Percentiles rank a stretch among this genome's conserved stretches.
Evolutionary conservation across 352 stramenopile species (phyloP).

Genomic region (Pythium guiyangense): DNA sequence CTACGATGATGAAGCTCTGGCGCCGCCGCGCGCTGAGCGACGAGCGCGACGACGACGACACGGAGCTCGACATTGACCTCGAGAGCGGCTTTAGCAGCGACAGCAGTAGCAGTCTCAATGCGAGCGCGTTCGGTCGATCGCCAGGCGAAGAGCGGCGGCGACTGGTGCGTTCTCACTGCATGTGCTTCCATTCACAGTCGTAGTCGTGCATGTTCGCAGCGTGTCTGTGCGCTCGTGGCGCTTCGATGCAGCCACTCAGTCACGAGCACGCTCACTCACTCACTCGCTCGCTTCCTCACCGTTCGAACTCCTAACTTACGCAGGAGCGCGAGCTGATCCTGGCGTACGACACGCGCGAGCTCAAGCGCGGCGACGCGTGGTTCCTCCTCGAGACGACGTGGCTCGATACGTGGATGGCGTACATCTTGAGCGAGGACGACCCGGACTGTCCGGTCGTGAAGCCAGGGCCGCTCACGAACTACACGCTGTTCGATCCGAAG

Average conservation of each 20-base stretch:
- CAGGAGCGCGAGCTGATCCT: constrained; percentile 68
- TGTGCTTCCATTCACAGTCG: no score
- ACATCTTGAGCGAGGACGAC: constrained; percentile 65
- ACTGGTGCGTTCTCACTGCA: constrained; percentile 12
- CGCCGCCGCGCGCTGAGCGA: not conserved
- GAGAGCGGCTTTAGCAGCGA: constrained; percentile 12
- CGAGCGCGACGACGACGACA: constrained; percentile 9
- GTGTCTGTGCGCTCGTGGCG: not conserved
- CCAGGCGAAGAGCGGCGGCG: constrained; percentile 21
- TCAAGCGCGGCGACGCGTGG: constrained; percentile 69
- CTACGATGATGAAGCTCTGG: constrained; percentile 17
- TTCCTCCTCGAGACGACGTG: constrained; percentile 75
- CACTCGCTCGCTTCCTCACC: not conserved
- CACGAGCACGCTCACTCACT: not conserved
- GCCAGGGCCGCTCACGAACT: constrained; percentile 64
- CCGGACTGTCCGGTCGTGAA: constrained; percentile 37
- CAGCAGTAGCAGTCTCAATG: not conserved
- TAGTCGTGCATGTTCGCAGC: no score
- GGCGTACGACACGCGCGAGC: constrained; percentile 54
- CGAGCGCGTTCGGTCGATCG: constrained; percentile 16
- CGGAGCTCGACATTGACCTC: constrained; percentile 20
- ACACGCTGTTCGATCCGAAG: constrained; percentile 64
- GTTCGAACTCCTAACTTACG: no score
- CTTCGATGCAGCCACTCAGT: not conserved
- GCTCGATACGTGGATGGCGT: constrained; percentile 80